Evolutionary conservation across 192 early-diverging fungal species (phyloP), one percentile per base, ranked within the genome.

Genomic region (Backusella tuberculispora): DNA sequence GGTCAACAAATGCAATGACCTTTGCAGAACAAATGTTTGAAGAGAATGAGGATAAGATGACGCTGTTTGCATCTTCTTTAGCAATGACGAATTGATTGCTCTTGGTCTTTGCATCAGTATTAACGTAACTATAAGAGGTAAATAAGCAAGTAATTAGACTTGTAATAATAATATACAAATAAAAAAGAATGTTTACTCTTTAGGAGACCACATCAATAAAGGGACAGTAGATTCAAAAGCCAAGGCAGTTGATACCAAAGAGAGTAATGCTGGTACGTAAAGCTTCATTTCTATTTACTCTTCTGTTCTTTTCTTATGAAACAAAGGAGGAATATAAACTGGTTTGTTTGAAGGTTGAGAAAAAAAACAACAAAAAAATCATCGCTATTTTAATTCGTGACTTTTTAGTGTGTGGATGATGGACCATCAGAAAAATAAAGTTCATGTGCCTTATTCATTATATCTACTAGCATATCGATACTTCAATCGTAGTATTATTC

Each of bases 171-270:
- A 43, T 34, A 34, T 34, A 34, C 29, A 34, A 34, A 34, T 3
- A 15, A 17, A 21, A 41, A 46, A 44, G n/a, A 34, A 17, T 19
- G 13, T 19, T 71, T 78, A 82, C 81, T 74, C 71, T 48, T 74
- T 82, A n/a, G 81, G 74, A n/a, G 81, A 77, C 81, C 81, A 82
- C 34, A 78, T 43, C 13, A 82, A 24, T 56, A 74, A 78, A 19
- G 81, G 81, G 1, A 78, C 81, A 10, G 81, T 82, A 46, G 63
- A 69, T 65, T 82, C 81, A 76, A 82, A 82, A 6, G 81, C 81
- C 8, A 78, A 63, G 14, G 69, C 76, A 69, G 73, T 45, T 21
- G 81, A 76, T 6, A 65, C 65, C 10, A 81, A 63, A 5, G 80
- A 68, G 29, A 81, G 40, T 26, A 79, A 42, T n/a, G 74, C 78